Base-by-base conservation (phyloP, 805 yeast species). In the Candida hungchunana region DNA sequence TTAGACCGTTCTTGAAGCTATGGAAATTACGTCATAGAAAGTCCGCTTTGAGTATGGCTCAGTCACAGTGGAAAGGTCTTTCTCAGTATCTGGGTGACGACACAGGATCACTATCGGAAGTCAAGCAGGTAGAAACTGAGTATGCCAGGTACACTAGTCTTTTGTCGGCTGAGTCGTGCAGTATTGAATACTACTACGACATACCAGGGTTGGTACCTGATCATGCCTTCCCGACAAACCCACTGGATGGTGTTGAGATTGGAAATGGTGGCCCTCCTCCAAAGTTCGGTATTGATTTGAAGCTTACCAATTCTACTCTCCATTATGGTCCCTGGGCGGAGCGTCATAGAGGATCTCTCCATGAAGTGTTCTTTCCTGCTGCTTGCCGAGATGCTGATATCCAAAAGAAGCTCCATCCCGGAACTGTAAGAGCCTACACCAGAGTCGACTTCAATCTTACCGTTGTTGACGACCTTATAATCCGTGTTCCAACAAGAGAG, bases 271-370 rank as follows among this genome's bases (percentile, higher is more conserved):
- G 78, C 4, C 44, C 67, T 4, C 63, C 81, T 0, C 88, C 88
- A 1, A 65, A 63, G 30, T 66, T 69, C 53, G 89, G 89, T 0
- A 47, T 81, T 7, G 81, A 81, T 34, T 34, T 89, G 7, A 66
- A 66, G 11, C 44, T 86, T 2, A 66, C 72, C 2, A 71, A 73
- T 36, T 77, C 87, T 0, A 78, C 84, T 0, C 61, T 87, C 1
- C 81, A 81, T 47, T 89, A 86, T 53, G 98, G 98, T 0, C 95
- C 98, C 0, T 90, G 97, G 96, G 84, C 96, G 0, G 95, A 93
- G 40, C 75, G 90, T 24, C 95, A 93, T 56, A 58, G 95, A 13
- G 67, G 67, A 2, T 72, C 78, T 2, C 50, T 89, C 8, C 88
- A 81, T 38, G 60, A 66, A 12, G 62, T 79, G 60, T 62, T 93